These are phyloP conservation scores for Phanerochaete carnosa DNA, from an alignment of 768 basidiomycete genomes.

Conservation along the genomic window DNA sequence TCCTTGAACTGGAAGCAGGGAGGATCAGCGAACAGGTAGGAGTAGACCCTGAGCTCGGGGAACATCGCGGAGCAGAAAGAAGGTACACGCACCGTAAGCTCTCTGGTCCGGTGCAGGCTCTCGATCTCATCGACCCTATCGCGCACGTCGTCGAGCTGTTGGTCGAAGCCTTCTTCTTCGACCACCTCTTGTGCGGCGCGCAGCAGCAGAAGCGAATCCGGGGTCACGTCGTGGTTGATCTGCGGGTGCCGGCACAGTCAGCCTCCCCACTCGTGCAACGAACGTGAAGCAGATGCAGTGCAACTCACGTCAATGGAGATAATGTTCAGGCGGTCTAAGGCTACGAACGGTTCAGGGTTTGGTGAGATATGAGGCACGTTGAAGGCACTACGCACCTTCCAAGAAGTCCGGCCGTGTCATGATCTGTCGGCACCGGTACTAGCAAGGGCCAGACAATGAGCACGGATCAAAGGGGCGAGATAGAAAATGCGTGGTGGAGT, in stretches of 20 bases:
- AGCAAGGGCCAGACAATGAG: slow-evolving; percentile 16
- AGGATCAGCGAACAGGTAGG: background rate
- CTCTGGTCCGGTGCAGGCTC: slow-evolving; percentile 73
- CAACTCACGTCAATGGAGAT: slow-evolving; percentile 71
- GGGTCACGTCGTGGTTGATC: slow-evolving; percentile 73
- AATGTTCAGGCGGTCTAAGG: slow-evolving; percentile 67
- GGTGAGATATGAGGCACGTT: slow-evolving; percentile 1
- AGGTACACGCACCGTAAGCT: slow-evolving; percentile 56
- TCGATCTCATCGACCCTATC: slow-evolving; percentile 86
- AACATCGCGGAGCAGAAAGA: slow-evolving; percentile 1
- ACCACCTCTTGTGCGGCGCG: slow-evolving; percentile 70
- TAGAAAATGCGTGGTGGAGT: background rate
- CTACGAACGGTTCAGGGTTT: slow-evolving; percentile 26
- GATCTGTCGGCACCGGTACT: slow-evolving; percentile 72
- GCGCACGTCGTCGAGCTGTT: slow-evolving; percentile 68
- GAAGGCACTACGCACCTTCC: slow-evolving; percentile 46
- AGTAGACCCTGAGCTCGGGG: background rate
- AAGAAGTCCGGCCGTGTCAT: slow-evolving; percentile 86
- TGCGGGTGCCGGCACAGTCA: slow-evolving; percentile 23
- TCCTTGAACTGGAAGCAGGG: slow-evolving; percentile 38
- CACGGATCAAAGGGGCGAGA: slow-evolving; percentile 2
- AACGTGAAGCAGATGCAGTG: background rate
- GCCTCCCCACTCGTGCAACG: slow-evolving; percentile 6
- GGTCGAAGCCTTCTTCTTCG: slow-evolving; percentile 74
- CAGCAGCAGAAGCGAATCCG: slow-evolving; percentile 76